phyloP scores from a whole-genome alignment of 805 yeast species.

The Wilhelminamyces savonicus region DNA sequence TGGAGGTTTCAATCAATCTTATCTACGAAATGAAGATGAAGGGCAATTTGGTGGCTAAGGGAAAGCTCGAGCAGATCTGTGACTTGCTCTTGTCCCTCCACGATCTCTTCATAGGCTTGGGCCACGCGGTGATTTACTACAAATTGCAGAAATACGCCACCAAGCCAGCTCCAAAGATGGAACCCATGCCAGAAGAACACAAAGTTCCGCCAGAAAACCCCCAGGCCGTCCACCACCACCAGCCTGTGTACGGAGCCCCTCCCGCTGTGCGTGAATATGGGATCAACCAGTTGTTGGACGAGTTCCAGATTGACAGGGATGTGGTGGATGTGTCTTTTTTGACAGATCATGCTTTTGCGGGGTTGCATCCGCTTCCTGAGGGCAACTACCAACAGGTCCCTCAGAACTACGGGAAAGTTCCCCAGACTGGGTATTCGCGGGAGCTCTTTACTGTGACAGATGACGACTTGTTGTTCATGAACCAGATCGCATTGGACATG shows the following conservation, averaged over 20 bases:
- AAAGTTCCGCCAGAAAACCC: no score
- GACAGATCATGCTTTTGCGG: no score
- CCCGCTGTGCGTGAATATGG: no score
- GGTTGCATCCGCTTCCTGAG: background rate
- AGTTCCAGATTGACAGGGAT: conserved; percentile 4
- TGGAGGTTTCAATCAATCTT: conserved; percentile 11
- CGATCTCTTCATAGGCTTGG: conserved; percentile 1
- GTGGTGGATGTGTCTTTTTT: conserved; percentile 5
- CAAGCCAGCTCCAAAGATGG: no score
- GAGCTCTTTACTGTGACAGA: conserved; percentile 7
- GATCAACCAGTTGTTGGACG: conserved; percentile 2
- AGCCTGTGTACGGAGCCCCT: no score
- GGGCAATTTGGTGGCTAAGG: conserved; percentile 17
- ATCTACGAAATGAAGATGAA: conserved; percentile 13
- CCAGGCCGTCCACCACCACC: no score
- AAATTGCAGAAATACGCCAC: background rate
- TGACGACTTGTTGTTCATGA: conserved; percentile 14
- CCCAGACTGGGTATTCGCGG: no score
- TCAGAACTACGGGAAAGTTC: background rate
- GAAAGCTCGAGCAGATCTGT: conserved; percentile 9
- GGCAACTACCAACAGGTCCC: background rate
- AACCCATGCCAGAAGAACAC: no score
- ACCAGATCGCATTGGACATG: background rate
- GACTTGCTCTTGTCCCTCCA: conserved; percentile 4
- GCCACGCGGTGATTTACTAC: background rate